phyloP scores from a whole-genome alignment of 176 grass and related monocot species.

The Cenchrus purpureus region DNA sequence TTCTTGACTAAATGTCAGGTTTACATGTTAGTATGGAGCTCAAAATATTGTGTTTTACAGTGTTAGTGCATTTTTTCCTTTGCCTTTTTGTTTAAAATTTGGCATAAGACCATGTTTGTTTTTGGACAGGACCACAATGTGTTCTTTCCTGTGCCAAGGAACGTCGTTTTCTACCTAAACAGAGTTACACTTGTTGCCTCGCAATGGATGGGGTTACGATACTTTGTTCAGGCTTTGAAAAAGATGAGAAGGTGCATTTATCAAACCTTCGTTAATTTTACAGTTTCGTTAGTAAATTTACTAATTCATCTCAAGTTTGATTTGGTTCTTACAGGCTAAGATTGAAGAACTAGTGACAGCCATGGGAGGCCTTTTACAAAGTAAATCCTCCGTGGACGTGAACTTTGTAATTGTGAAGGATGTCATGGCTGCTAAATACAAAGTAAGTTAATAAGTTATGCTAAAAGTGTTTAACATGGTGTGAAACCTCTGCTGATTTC shows the following conservation, averaged over 20 bases:
- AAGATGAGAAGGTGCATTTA: slow-evolving; percentile 72
- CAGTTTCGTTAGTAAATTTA: slow-evolving; percentile 18
- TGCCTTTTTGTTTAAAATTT: slow-evolving; percentile 23
- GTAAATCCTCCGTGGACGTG: slow-evolving; percentile 63
- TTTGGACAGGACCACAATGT: slow-evolving; percentile 83
- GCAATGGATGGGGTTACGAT: slow-evolving; percentile 94
- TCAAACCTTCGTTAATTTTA: slow-evolving; percentile 15
- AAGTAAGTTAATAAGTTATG: slow-evolving; percentile 84
- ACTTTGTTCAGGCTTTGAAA: slow-evolving; percentile 87
- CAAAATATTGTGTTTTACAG: slow-evolving; percentile 12
- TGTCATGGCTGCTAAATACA: slow-evolving; percentile 81
- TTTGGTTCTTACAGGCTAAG: slow-evolving; percentile 61
- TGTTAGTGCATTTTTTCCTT: not conserved
- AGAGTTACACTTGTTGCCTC: slow-evolving; percentile 98
- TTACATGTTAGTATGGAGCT: slow-evolving; percentile 16
- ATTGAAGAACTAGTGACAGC: slow-evolving; percentile 76
- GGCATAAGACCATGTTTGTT: slow-evolving; percentile 29
- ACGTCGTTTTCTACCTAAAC: slow-evolving; percentile 74
- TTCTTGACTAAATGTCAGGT: not conserved
- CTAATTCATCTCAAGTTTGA: slow-evolving; percentile 31
- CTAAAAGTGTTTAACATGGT: slow-evolving; percentile 30
- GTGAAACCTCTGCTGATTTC: slow-evolving; percentile 15
- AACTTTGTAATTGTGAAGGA: slow-evolving; percentile 92
- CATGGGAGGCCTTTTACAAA: slow-evolving; percentile 76
- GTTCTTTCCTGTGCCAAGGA: slow-evolving; percentile 93